Evolutionary conservation across 2,329 filamentous ascomycete genomes (phyloP).

Genomic region (Emergomyces orientalis): DNA sequence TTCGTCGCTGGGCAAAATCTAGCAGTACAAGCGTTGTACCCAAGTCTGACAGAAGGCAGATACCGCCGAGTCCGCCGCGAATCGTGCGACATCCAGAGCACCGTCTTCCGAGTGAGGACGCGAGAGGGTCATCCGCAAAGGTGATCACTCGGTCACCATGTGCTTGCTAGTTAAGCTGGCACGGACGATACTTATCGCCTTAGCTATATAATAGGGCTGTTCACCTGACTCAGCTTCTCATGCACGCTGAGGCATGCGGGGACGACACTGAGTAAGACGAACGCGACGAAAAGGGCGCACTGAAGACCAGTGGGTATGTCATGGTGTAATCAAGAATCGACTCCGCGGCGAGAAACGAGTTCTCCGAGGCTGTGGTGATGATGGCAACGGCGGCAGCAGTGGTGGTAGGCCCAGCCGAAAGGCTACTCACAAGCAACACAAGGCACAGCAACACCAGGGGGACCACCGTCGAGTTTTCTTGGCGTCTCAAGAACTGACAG

Average conservation of each 20-base stretch:
- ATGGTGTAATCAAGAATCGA: neutral
- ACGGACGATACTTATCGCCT: neutral
- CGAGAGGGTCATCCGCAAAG: neutral
- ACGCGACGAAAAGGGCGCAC: neutral
- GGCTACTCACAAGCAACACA: neutral
- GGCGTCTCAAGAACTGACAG: neutral
- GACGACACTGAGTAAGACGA: neutral
- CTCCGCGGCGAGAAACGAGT: neutral
- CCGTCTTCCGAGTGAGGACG: neutral
- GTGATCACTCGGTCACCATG: neutral
- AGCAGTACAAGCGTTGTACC: neutral
- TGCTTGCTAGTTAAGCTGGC: neutral
- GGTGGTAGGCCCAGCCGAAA: neutral
- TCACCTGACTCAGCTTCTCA: neutral
- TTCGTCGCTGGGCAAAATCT: neutral
- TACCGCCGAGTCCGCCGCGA: neutral
- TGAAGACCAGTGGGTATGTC: constrained; percentile 1
- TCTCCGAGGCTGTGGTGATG: neutral
- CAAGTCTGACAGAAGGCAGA: neutral
- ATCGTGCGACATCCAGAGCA: neutral
- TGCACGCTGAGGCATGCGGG: neutral
- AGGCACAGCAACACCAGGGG: neutral
- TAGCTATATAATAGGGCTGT: neutral
- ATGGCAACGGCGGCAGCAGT: neutral
- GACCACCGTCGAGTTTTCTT: neutral